These are phyloP conservation scores for Fagopyrum homotropicum DNA, from an alignment of 148 eudicot species.

Conservation along the genomic window DNA sequence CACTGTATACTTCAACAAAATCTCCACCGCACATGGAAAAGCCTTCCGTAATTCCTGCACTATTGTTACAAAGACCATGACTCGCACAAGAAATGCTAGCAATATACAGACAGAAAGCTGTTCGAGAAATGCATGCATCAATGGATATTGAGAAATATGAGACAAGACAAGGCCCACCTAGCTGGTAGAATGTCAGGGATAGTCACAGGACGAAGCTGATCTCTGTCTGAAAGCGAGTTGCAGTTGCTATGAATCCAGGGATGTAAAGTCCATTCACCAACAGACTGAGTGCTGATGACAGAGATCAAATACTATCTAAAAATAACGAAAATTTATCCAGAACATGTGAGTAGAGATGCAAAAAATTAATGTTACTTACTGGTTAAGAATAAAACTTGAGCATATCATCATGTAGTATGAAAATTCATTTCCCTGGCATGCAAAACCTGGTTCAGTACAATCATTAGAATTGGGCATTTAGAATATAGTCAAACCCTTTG, in stretches of 20 bases:
- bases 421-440: constrained; percentile 91
- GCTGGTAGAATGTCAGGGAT: constrained; percentile 95
- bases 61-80: constrained; percentile 38
- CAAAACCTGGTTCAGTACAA: constrained; percentile 46
- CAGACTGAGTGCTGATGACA: constrained; percentile 46
- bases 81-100: constrained; percentile 1
- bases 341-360: not conserved
- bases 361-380: constrained; percentile 37
- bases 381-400: constrained; percentile 91
- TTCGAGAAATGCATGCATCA: constrained; percentile 3
- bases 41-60: constrained; percentile 99
- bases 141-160: not conserved
- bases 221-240: constrained; percentile 74
- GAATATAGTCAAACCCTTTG: constrained; percentile 11
- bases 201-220: constrained; percentile 86
- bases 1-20: constrained; percentile 91
- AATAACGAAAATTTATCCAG: not conserved
- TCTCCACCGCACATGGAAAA: constrained; percentile 99
- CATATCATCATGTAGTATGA: constrained; percentile 99
- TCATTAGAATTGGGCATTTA: constrained; percentile 17
- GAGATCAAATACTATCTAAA: constrained; percentile 2
- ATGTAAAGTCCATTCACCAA: constrained; percentile 81
- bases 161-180: constrained; percentile 38
- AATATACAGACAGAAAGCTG: not conserved
- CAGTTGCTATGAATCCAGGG: constrained; percentile 99